phyloP scores from a whole-genome alignment of 1,139 yeast species.

The Yamadazyma siamensis region DNA sequence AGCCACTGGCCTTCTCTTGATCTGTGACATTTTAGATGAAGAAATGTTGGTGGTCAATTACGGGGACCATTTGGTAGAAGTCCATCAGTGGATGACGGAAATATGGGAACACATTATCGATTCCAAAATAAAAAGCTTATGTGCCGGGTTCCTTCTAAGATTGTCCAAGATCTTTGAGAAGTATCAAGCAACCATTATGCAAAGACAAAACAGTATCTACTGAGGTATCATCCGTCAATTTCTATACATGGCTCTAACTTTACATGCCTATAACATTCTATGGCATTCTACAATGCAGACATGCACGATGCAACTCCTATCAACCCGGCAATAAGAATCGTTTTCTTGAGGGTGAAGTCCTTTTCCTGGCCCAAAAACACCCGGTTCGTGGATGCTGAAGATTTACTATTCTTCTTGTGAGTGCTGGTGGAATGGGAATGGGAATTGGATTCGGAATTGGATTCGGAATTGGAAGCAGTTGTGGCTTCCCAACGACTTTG shows the following conservation, averaged over 20 bases:
- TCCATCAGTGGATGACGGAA: slow-evolving; percentile 39
- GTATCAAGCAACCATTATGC: slow-evolving; percentile 13
- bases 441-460: slow-evolving; percentile 10
- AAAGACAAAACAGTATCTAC: slow-evolving; percentile 13
- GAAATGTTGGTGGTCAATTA: slow-evolving; percentile 27
- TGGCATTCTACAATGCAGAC: too few species aligned
- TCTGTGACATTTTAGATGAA: slow-evolving; percentile 43
- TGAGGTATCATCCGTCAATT: slow-evolving; percentile 1
- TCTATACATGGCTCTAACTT: background rate
- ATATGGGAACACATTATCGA: slow-evolving; percentile 49
- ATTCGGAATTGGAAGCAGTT: slow-evolving; percentile 9
- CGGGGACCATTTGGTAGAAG: slow-evolving; percentile 26
- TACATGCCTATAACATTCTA: too few species aligned
- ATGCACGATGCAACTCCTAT: slow-evolving; percentile 12
- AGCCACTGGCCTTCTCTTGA: slow-evolving; percentile 44
- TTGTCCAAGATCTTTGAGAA: slow-evolving; percentile 12
- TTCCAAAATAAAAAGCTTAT: slow-evolving; percentile 40
- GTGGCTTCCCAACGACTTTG: slow-evolving; percentile 33
- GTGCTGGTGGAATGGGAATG: slow-evolving; percentile 2
- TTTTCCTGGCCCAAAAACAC: slow-evolving; percentile 9
- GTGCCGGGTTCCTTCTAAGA: slow-evolving; percentile 48
- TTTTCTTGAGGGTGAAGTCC: slow-evolving; percentile 12
- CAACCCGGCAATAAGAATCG: slow-evolving; percentile 10
- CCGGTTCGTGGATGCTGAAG: slow-evolving; percentile 12
- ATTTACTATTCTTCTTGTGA: slow-evolving; percentile 19